Base-by-base conservation (phyloP, 345 rosid genomes). In the Triadica sebifera region DNA sequence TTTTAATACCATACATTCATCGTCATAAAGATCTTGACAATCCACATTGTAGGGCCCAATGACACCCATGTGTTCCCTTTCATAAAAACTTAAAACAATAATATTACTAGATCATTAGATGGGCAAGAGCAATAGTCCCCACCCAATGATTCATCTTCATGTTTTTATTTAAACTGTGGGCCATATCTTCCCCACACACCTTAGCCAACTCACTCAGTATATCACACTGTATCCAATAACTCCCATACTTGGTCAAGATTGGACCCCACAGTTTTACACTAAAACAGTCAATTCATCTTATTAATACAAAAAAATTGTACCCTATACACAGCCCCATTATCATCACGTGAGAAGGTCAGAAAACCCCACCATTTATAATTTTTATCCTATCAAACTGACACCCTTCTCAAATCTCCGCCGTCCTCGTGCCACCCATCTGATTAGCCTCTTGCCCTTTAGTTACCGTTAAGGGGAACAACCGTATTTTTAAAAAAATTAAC, bases 311-410 rank as follows among this genome's bases (percentile, higher is more conserved):
- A 56, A 3, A 4, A 9, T 15, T 17, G 59, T 71, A 19, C 68
- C 67, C 65, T 37, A 20, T 53, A 45, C 39, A 64, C 37, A 39
- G 25, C 25, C 75, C 81, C 61, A 70, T 74, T 38, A 64, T 49
- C 16, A 37, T 68, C 81, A 79, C 78, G 81, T 79, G 81, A 79
- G 56, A 70, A 38, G 53, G 58, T 68, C 77, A 73, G 77, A 73
- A 73, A 43, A 13, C 75, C 75, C 66, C n/a, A 62, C 53, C 49
- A 67, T 6, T 58, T 1, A 29, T 29, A 29, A 29, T 29, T 29
- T 29, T n/a, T 57, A 20, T 22, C 25, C 12, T 22, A 56, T 53
- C 57, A 17, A 53, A 53, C 81, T 29, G 70, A 53, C 81, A 73
- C 58, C 66, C 45, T 51, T 25, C 6, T 12, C 75, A 9, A 6